Evolutionary conservation across 768 basidiomycete species (phyloP), one percentile per base, ranked within the genome.

Genomic region (Serpula lacrymans): DNA sequence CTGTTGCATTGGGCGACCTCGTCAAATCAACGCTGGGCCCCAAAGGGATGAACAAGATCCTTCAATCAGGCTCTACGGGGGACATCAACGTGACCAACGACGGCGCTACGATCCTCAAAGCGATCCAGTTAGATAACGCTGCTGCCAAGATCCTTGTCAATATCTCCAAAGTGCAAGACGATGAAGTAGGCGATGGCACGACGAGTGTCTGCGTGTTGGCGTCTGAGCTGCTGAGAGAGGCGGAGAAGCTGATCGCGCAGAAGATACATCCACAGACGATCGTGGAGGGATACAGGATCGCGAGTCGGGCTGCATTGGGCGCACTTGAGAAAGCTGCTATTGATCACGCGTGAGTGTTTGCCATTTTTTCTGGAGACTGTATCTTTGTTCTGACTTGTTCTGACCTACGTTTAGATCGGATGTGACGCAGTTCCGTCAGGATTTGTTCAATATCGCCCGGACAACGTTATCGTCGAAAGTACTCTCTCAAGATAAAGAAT

Each of bases 1-100:
- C 96, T 5, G 81, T 96, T 52, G 96, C 96, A 0, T 76, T 99
- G 24, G 96, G 96, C 30, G 96, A 99, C 70, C 82, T 99, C 50
- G 95, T 99, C 56, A 98, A 98, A 69, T 95, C 93, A 1, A 99
- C 96, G 6, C 77, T 99, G 2, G 96, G 96, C 7, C 96, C 96
- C 17, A 98, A 99, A 65, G 96, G 96, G 41, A 99, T 98, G 95
- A 98, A 97, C 82, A 98, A 98, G 72, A 98, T 99, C 48, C 80
- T 99, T 12, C 95, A 94, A 64, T 94, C 91, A 2, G 81, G 65
- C 2, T 89, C 92, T 5, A 80, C 85, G 0, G 91, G 92, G 5
- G 88, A 93, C 21, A 88, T 99, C 55, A 96, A 84, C 49, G 95
- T 99, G 35, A 99, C 96, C 9, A 99, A 99, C 65, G 96, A 99